Evolutionary conservation across 116 monocot genomes (phyloP), one percentile per base, ranked within the genome.

Genomic region (Dioscorea cayenensis): DNA sequence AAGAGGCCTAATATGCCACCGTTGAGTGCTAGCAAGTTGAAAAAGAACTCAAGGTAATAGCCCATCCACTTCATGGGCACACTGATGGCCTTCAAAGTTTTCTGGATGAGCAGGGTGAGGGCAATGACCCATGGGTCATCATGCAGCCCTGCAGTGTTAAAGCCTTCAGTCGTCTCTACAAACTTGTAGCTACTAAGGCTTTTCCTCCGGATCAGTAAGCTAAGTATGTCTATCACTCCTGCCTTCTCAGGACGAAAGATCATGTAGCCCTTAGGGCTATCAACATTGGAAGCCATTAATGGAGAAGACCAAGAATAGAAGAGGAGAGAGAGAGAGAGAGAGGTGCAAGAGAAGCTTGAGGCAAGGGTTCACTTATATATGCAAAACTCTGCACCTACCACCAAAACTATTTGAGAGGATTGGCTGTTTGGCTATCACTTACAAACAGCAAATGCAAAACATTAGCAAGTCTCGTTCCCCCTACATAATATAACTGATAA

Each of bases 11-110:
- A 11, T 6, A 74, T 14, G 50, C 74, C 74, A 25, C 74, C 74
- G 51, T 74, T 74, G 21, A 74, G 74, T 28, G 66, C 28, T 10
- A 65, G 2, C 58, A 74, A 66, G 74, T 74, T 74, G 6, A 74
- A 0, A 0, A 66, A 2, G 52, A 74, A 74, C 74, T 74, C 74
- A 4, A 74, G 6, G 16, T 66, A 23, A 23, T 11, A 12, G 0
- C 74, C 74, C 6, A 14, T 36, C 74, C 66, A 66, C 14, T 49
- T 52, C 65, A 74, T 35, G 5, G 74, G 74, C 19, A 14, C 32
- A 3, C 19, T 51, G 36, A 58, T 36, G 3, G 66, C 20, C 3
- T 21, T 51, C 55, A 74, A 58, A 5, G 51, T 32, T 55, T 74
- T 66, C 14, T 51, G 66, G 55, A 74, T 36, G 14, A 74, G 14